phyloP scores from a whole-genome alignment of 345 rosid genomes.

The Lumnitzera littorea region DNA sequence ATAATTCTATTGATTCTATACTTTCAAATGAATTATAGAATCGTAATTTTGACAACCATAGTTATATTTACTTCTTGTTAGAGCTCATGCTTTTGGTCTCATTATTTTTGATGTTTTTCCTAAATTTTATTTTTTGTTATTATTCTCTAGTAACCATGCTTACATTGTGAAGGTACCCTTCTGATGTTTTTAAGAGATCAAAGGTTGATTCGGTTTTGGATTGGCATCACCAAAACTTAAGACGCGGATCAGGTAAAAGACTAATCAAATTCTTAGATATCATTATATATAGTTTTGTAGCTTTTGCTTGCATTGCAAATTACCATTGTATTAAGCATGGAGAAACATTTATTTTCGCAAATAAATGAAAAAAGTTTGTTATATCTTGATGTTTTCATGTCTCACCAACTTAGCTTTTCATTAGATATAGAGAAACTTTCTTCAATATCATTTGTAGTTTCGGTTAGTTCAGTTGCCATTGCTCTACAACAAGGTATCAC shows the following conservation, averaged over 20 bases:
- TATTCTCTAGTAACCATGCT: slow-evolving; percentile 2
- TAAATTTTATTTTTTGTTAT: neutral
- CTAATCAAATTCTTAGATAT: neutral
- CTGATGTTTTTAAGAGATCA: slow-evolving; percentile 74
- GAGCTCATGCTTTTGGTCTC: neutral
- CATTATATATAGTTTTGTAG: neutral
- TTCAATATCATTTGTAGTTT: neutral
- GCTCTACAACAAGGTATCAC: too few relatives aligned
- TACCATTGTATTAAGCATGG: slow-evolving; percentile 1
- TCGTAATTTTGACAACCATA: too few relatives aligned
- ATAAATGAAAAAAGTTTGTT: neutral
- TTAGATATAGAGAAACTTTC: neutral
- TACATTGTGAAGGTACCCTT: slow-evolving; percentile 55
- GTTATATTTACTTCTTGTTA: too few relatives aligned
- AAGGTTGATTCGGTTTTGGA: slow-evolving; percentile 75
- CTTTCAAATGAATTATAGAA: too few relatives aligned
- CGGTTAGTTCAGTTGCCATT: neutral
- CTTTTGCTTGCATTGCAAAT: neutral
- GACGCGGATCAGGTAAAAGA: slow-evolving; percentile 55
- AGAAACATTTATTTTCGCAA: neutral
- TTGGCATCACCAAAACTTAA: slow-evolving; percentile 85
- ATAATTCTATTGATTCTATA: too few relatives aligned
- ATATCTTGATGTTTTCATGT: neutral
- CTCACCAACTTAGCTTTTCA: neutral
- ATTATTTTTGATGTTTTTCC: neutral